A percentile compares a stretch with the other conserved stretches of the same genome.
These are phyloP conservation scores for Aotearoamyces nothofagi DNA, from an alignment of 2,329 filamentous ascomycete genomes.

Conservation along the genomic window DNA sequence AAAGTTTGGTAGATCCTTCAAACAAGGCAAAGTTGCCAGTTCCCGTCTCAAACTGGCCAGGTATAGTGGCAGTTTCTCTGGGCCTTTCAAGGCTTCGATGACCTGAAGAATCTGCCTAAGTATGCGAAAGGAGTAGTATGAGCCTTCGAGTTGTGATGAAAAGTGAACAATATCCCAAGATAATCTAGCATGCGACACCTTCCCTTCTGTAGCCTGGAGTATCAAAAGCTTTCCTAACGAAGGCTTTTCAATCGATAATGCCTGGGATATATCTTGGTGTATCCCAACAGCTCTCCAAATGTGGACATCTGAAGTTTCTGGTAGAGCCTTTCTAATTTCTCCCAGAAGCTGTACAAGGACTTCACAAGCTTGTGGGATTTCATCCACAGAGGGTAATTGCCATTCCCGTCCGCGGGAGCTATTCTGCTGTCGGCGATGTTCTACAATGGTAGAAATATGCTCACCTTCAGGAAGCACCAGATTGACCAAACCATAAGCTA, in stretches of 20 bases:
- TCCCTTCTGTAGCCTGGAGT: neutral
- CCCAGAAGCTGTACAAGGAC: conserved; percentile 7
- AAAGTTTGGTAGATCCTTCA: conserved; percentile 8
- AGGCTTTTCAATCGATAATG: conserved; percentile 10
- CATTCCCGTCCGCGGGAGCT: conserved; percentile 13
- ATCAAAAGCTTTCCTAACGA: conserved; percentile 4
- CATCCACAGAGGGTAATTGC: conserved; percentile 9
- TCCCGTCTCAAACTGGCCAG: conserved; percentile 5
- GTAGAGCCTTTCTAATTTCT: conserved; percentile 6
- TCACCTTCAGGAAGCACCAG: conserved; percentile 15
- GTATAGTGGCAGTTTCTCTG: conserved; percentile 3
- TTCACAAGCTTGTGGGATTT: conserved; percentile 13
- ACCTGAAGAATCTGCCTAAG: conserved; percentile 16
- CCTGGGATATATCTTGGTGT: conserved; percentile 16
- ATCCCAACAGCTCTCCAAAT: conserved; percentile 15
- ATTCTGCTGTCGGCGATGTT: conserved; percentile 15
- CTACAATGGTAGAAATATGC: conserved; percentile 10
- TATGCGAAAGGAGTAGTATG: conserved; percentile 19
- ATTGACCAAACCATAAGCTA: conserved; percentile 39
- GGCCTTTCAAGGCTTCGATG: conserved; percentile 3
- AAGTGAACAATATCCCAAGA: conserved; percentile 19
- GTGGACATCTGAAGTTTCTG: conserved; percentile 5
- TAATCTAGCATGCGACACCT: conserved; percentile 5
- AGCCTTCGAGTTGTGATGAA: conserved; percentile 17
- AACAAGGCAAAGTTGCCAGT: conserved; percentile 11